Evolutionary conservation across 805 yeast species (phyloP).

Genomic region (Zygotorulaspora florentina): DNA sequence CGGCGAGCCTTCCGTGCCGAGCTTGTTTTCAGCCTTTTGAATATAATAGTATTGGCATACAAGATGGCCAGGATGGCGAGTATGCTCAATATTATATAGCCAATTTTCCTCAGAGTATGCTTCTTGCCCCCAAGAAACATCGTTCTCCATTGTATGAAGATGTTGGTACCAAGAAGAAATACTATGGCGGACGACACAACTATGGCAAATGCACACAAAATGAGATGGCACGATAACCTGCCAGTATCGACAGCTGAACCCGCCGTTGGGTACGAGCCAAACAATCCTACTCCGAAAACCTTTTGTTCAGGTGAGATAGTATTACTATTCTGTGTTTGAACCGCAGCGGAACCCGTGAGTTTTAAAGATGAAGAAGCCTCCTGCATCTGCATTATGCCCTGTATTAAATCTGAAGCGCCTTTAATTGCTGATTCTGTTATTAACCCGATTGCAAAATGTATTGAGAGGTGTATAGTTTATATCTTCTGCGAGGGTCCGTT

Average conservation of each 20-base stretch:
- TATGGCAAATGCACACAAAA: constrained; percentile 25
- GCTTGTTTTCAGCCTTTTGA: constrained; percentile 8
- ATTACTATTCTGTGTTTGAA: neutral
- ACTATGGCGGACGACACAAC: constrained; percentile 29
- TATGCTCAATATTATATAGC: constrained; percentile 18
- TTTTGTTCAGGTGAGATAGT: constrained; percentile 11
- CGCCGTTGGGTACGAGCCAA: constrained; percentile 19
- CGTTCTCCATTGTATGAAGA: constrained; percentile 36
- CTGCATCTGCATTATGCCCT: too few species aligned
- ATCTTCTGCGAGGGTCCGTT: too few species aligned
- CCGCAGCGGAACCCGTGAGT: too few species aligned
- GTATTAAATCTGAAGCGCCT: too few species aligned
- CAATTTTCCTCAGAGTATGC: constrained; percentile 15
- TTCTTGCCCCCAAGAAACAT: constrained; percentile 20
- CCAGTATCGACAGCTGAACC: constrained; percentile 18
- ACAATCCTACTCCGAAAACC: constrained; percentile 19
- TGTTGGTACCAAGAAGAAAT: constrained; percentile 35
- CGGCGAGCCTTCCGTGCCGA: constrained; percentile 1
- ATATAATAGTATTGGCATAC: constrained; percentile 19
- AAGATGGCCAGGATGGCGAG: constrained; percentile 16
- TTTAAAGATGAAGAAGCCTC: too few species aligned
- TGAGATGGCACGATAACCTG: constrained; percentile 20
- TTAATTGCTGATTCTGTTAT: too few species aligned
- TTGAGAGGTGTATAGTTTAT: too few species aligned
- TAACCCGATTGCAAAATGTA: too few species aligned